Base-by-base conservation (phyloP, 2,329 filamentous ascomycete genomes). In the Fonsecaea pedrosoi region DNA sequence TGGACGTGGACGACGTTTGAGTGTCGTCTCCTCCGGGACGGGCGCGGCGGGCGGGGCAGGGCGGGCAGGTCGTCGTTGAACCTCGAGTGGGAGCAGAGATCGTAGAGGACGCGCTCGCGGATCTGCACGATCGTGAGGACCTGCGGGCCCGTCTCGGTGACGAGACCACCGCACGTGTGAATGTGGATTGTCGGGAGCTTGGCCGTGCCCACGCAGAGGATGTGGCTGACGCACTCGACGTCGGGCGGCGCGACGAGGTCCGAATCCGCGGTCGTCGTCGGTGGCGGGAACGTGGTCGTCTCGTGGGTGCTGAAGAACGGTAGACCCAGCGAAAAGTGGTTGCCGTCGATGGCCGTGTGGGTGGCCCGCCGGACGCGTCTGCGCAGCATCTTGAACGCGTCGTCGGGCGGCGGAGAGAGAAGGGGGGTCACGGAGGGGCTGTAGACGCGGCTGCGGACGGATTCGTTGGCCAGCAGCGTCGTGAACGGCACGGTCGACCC, bases 401-500 rank as follows among this genome's bases (percentile, higher is more conserved):
- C 6, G 18, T 5, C 12, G 45, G 9, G 18, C 45, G 45, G 10
- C 18, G 18, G 45, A 25, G 10, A 50, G 18, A 1, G 10, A 4
- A 10, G 21, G n/a, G 25, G 62, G 30, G 55, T 25, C 21, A 13
- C 1, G 12, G 10, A n/a, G 10, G 37, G 45, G 42, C 18, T 56
- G n/a, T 13, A 25, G 15, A 32, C 34, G 18, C 58, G 54, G 35
- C 8, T 25, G 32, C 64, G 58, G 21, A 62, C 2, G n/a, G 45
- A 7, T 10, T 62, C 58, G 42, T 66, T 66, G 13, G 64, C 50
- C 21, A 66, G 18, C 32, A 66, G 53, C 10, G 64, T 64, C 15
- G 62, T 63, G 42, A 63, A 71, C 4, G 70, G 70, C 15, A 62
- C 60, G 15, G 54, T 50, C 13, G 62, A 59, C 12, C 70, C 68